Percentiles rank a stretch among this genome's conserved stretches.
These are phyloP conservation scores for Porodaedalea pini DNA, from an alignment of 1,284 basidiomycete genomes.

Conservation along the genomic window DNA sequence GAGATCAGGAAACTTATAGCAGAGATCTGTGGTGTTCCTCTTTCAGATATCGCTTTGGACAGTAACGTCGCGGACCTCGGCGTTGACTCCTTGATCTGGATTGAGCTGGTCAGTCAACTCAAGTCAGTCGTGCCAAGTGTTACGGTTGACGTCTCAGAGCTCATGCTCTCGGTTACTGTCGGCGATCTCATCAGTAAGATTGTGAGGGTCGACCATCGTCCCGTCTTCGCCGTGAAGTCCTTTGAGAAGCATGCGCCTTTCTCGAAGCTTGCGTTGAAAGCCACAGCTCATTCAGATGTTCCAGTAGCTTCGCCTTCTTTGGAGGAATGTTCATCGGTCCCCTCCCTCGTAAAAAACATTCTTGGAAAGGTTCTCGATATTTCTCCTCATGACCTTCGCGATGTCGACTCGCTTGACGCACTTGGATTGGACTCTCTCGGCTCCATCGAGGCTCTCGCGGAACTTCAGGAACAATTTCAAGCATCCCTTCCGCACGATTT, in stretches of 20 bases:
- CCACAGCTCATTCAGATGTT: neutral
- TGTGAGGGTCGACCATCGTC: constrained; percentile 18
- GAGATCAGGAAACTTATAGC: constrained; percentile 37
- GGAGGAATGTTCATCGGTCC: neutral
- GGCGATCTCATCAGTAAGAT: constrained; percentile 28
- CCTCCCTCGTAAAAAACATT: constrained; percentile 37
- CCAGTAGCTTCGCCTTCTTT: neutral
- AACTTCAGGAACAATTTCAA: constrained; percentile 39
- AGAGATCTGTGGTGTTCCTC: constrained; percentile 39
- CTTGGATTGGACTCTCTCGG: constrained; percentile 61
- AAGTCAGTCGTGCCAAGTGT: constrained; percentile 33
- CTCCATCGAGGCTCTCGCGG: constrained; percentile 55
- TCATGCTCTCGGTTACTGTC: constrained; percentile 39
- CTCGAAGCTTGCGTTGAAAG: neutral
- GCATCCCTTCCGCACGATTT: constrained; percentile 35
- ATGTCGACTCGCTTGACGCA: constrained; percentile 41
- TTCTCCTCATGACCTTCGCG: constrained; percentile 35
- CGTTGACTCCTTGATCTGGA: constrained; percentile 54
- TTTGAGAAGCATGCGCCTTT: neutral
- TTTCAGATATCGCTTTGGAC: constrained; percentile 30
- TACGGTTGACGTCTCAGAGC: constrained; percentile 32
- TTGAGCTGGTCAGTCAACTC: constrained; percentile 44
- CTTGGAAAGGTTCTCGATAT: constrained; percentile 50
- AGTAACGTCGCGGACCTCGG: constrained; percentile 45
- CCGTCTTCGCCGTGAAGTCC: neutral